Evolutionary conservation across 441 rosid genomes (phyloP), one percentile per base, ranked within the genome.

Genomic region (Flueggea neowawraea): DNA sequence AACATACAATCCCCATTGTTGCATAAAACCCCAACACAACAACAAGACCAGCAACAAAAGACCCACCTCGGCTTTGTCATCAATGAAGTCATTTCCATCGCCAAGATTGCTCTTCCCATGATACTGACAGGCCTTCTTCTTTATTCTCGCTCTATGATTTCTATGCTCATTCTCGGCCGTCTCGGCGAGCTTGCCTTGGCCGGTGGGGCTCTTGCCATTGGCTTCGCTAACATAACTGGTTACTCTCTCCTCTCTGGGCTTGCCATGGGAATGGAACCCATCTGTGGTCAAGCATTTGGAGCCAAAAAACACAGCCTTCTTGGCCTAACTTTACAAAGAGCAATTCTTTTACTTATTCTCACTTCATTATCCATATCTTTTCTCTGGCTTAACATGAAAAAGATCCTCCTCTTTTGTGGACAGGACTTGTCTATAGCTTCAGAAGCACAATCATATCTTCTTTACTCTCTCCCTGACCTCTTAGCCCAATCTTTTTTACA

Each of bases 181-280:
- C 90, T 85, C 2, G 97, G 97, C 0, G 93, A 79, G 15, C 77
- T 83, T 0, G 67, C 95, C 55, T 71, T 93, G 45, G 95, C 98
- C 0, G 97, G 96, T 2, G 98, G 98, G 22, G 85, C 98, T 1
- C 86, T 93, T 4, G 97, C 97, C 8, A 51, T 84, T 3, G 96
- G 91, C 12, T 93, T 93, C 44, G 97, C 97, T 12, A 93, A 93
- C 77, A 90, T 93, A 44, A 86, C 95, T 4, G 98, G 97, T 5
- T 90, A 93, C 72, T 90, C 98, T 22, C 63, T 93, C 66, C 87
- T 90, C 58, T 88, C 96, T 2, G 98, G 98, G 28, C 83, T 93
- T 0, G 88, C 95, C 61, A 85, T 82, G 87, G 98, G 97, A 2
- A 91, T 90, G 85, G 98, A 93, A 60, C 86, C 97, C 5, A 85